These are phyloP conservation scores for Gaeumannomyces sp. DNA, from an alignment of 2,329 filamentous ascomycete species.

Conservation along the genomic window DNA sequence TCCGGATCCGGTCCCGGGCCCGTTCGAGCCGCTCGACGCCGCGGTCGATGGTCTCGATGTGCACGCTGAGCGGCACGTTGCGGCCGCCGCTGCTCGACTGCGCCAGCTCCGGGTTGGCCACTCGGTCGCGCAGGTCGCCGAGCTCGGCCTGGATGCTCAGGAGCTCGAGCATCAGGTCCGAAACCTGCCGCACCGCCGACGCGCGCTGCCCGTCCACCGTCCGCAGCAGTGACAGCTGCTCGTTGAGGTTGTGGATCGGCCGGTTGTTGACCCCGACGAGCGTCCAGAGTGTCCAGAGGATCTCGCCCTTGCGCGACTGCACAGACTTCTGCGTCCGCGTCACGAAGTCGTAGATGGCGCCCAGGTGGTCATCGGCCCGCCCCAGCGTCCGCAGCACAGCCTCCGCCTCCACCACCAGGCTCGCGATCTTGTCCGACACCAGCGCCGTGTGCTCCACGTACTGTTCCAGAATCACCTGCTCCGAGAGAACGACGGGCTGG, in stretches of 20 bases:
- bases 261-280: slow-evolving; percentile 63
- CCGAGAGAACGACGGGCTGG: slow-evolving; percentile 51
- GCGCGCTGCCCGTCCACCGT: slow-evolving; percentile 62
- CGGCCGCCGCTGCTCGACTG: slow-evolving; percentile 32
- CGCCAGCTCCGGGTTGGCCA: slow-evolving; percentile 58
- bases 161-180: slow-evolving; percentile 62
- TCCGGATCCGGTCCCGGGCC: slow-evolving; percentile 53
- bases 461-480: slow-evolving; percentile 61
- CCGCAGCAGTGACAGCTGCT: slow-evolving; percentile 57
- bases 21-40: slow-evolving; percentile 66
- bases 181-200: slow-evolving; percentile 62
- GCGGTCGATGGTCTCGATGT: slow-evolving; percentile 68
- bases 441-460: slow-evolving; percentile 67
- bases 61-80: slow-evolving; percentile 60
- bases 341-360: slow-evolving; percentile 63
- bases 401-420: slow-evolving; percentile 64
- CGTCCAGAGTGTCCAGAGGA: slow-evolving; percentile 67
- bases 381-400: slow-evolving; percentile 59
- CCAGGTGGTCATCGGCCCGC: slow-evolving; percentile 63
- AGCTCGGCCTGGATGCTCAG: slow-evolving; percentile 66
- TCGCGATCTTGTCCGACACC: slow-evolving; percentile 62
- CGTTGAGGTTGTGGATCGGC: slow-evolving; percentile 53
- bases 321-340: slow-evolving; percentile 56
- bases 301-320: slow-evolving; percentile 53
- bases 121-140: slow-evolving; percentile 64